A percentile compares a stretch with the other conserved stretches of the same genome.
Conservation (phyloP, 2,329 filamentous ascomycete species). For the Colletotrichum viniferum region DNA sequence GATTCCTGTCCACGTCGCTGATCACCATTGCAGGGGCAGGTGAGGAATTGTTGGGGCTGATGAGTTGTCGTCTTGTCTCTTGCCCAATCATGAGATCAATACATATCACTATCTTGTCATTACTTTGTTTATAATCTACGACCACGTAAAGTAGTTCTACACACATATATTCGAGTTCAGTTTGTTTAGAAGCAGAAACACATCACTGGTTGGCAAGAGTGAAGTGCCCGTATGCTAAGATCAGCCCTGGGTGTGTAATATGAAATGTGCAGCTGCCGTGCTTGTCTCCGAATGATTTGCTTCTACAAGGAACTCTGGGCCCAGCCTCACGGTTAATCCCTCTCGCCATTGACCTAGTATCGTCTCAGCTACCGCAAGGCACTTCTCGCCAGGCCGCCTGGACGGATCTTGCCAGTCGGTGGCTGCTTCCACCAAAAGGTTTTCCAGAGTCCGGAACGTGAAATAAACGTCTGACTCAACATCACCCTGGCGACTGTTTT, state of each 20-base stretch:
- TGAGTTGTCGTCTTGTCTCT: no score
- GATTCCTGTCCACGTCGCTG: no score
- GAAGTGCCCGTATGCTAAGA: neutral
- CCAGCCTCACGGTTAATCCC: neutral
- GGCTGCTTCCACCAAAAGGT: neutral
- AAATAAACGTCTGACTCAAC: rapidly evolving
- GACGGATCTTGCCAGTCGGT: neutral
- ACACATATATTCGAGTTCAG: no score
- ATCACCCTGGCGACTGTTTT: rapidly evolving
- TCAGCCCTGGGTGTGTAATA: neutral
- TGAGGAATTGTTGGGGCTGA: no score
- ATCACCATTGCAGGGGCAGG: no score
- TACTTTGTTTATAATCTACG: no score
- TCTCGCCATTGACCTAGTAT: rapidly evolving
- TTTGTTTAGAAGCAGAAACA: no score
- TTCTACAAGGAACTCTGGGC: neutral
- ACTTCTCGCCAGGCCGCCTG: rapidly evolving
- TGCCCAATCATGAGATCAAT: no score
- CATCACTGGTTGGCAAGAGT: rapidly evolving
- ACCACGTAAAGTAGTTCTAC: no score
- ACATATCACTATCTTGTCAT: no score
- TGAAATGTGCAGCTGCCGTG: neutral
- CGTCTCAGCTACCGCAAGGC: neutral
- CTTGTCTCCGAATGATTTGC: neutral
- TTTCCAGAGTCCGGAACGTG: neutral